Base-by-base conservation (phyloP, 495 filamentous ascomycete genomes). In the Copromyces sp. region DNA sequence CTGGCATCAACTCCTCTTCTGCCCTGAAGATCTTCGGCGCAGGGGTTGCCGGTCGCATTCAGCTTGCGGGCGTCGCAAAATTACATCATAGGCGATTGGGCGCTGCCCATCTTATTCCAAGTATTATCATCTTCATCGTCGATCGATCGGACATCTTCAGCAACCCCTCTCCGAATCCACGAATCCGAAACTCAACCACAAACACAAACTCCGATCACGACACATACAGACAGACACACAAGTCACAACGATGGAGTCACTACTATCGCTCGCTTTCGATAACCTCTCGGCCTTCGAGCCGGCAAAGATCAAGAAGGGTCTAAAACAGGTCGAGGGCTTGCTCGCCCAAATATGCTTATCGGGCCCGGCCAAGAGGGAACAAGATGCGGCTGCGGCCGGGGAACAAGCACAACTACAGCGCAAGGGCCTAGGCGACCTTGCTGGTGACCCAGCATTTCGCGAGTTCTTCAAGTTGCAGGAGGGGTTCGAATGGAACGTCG, bases 401-500 rank as follows among this genome's bases (percentile, higher is more conserved):
- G 68, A 53, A 40, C 69, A 68, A 44, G 73, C 39, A 71, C 80
- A 77, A 75, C 81, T 74, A n/a, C 76, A 68, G 40, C 80, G 77
- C 70, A 94, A 95, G 82, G 84, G 84, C 29, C 84, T 97, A 65
- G 83, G 82, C 44, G 89, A 93, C 68, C 82, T 97, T 75, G 85
- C 86, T 71, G 89, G 91, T 75, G 95, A 99, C 81, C 94, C 92
- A 37, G 95, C 95, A 11, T 99, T 97, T 78, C 85, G 93, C 70
- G 95, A 98, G 80, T 99, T 98, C 83, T 97, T 97, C 84, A 93
- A 97, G 78, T 80, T 98, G 69, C 95, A 99, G 80, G 95, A 97
- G 77, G 91, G 95, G 12, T 99, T 99, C 81, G 92, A 97, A 82
- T 99, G 94, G 93, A 99, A 99, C 82, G 92, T 98, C 42, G 91